A percentile compares a stretch with the other conserved stretches of the same genome.
These are phyloP conservation scores for Corymbia calophylla DNA, from an alignment of 441 rosid genomes.

Conservation along the genomic window DNA sequence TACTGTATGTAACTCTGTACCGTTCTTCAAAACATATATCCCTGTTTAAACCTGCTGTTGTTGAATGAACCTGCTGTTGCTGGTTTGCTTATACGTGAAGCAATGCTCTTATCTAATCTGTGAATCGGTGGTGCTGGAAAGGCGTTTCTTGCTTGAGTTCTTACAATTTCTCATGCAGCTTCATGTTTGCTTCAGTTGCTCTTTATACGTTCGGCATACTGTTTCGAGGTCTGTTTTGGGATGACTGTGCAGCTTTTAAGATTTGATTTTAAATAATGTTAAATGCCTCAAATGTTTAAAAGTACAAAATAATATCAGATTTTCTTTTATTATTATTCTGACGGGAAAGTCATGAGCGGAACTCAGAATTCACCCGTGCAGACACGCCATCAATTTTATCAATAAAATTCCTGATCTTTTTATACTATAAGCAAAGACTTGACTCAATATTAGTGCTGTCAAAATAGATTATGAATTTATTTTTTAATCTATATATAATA, in stretches of 20 bases:
- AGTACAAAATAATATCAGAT: not conserved
- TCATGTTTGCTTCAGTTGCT: not conserved
- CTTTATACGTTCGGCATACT: not conserved
- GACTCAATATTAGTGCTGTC: not conserved
- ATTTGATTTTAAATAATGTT: not conserved
- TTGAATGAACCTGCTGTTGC: not conserved
- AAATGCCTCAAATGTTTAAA: not conserved
- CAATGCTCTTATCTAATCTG: not conserved
- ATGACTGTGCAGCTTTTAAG: not conserved
- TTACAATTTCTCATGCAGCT: not conserved
- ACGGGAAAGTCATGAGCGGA: not conserved
- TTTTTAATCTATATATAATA: not conserved
- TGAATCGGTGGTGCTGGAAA: not conserved
- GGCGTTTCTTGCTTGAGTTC: not conserved
- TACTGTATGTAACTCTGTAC: not conserved
- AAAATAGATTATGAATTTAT: not conserved
- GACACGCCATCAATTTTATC: not conserved
- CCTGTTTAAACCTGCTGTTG: not conserved
- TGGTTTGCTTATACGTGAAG: not conserved
- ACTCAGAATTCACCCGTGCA: not conserved
- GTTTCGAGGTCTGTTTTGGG: not conserved
- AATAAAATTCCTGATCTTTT: not conserved
- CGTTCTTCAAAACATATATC: not conserved
- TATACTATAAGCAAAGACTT: not conserved
- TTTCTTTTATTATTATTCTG: not conserved